Percentiles rank a stretch among this genome's conserved stretches.
Conservation (phyloP, 805 yeast species). For the Scheffersomyces stipitis region DNA sequence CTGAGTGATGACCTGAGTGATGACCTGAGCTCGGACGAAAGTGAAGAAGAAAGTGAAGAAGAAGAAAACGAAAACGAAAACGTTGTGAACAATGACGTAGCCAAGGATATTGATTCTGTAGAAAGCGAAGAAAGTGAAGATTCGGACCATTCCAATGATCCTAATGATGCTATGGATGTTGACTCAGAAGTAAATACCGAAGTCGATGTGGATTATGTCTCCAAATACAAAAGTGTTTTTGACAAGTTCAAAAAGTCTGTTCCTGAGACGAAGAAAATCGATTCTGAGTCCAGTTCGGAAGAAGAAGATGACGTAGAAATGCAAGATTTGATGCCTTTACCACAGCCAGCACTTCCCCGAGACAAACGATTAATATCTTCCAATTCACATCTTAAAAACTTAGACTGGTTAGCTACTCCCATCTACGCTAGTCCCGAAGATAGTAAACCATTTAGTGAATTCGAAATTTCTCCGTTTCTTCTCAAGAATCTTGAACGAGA, state of each 20-base stretch:
- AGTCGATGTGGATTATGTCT: conserved; percentile 14
- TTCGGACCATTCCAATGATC: conserved; percentile 12
- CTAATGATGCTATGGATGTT: conserved; percentile 12
- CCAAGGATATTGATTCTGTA: conserved; percentile 17
- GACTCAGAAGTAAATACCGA: conserved; percentile 12
- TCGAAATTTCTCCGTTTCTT: conserved; percentile 46
- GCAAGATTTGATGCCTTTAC: conserved; percentile 64
- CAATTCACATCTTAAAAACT: conserved; percentile 27
- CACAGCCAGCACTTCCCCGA: conserved; percentile 74
- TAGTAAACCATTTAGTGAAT: conserved; percentile 48
- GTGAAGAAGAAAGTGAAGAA: conserved; percentile 5
- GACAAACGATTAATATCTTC: conserved; percentile 41
- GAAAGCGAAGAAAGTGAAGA: conserved; percentile 12
- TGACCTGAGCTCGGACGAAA: conserved; percentile 5
- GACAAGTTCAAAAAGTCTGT: conserved; percentile 17
- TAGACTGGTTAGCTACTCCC: conserved; percentile 72
- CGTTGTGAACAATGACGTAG: conserved; percentile 8
- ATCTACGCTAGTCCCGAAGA: conserved; percentile 49
- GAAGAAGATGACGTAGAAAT: conserved; percentile 17
- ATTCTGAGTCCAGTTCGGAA: conserved; percentile 25
- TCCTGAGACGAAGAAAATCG: conserved; percentile 16
- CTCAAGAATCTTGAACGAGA: conserved; percentile 45
- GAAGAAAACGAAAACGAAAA: too few species aligned
- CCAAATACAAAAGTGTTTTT: conserved; percentile 23
- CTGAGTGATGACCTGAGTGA: conserved; percentile 2